Conservation (phyloP, 495 filamentous ascomycete species). For the Neurospora sp. region DNA sequence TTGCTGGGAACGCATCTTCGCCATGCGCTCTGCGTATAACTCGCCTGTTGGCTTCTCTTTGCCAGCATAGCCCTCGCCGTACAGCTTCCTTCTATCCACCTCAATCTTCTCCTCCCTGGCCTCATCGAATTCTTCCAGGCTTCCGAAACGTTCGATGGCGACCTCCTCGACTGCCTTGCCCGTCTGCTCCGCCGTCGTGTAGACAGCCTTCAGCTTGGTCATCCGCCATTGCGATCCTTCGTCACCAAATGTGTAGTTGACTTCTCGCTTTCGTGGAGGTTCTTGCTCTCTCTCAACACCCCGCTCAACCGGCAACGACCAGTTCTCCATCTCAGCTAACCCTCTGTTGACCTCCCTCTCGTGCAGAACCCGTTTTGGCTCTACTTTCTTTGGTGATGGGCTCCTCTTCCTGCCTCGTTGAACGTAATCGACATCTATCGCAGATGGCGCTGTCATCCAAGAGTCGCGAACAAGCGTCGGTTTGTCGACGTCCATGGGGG, state of each 20-base stretch:
- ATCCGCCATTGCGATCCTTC: constrained; percentile 86
- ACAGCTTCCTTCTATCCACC: constrained; percentile 70
- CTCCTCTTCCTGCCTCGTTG: constrained; percentile 47
- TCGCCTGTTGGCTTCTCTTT: constrained; percentile 87
- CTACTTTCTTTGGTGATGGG: constrained; percentile 45
- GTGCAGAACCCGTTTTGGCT: constrained; percentile 69
- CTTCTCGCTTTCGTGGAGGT: constrained; percentile 48
- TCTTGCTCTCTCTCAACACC: constrained; percentile 20
- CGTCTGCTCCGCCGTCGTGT: constrained; percentile 65
- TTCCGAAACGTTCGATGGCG: constrained; percentile 71
- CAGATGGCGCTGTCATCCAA: constrained; percentile 89
- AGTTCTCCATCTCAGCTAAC: constrained; percentile 43
- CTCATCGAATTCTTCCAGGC: constrained; percentile 78
- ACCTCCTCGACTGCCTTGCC: constrained; percentile 65
- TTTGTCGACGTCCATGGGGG: constrained; percentile 11
- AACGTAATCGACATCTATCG: constrained; percentile 74
- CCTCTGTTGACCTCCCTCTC: constrained; percentile 66
- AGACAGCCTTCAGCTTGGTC: constrained; percentile 83
- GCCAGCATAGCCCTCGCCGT: constrained; percentile 75
- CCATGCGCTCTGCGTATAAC: constrained; percentile 60
- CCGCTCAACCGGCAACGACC: constrained; percentile 14
- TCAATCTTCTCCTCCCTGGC: constrained; percentile 93
- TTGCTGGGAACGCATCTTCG: constrained; percentile 8
- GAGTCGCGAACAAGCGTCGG: constrained; percentile 49
- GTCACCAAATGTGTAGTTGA: constrained; percentile 84